phyloP scores from a whole-genome alignment of 1,284 basidiomycete genomes.

The Coniferiporia weirii region DNA sequence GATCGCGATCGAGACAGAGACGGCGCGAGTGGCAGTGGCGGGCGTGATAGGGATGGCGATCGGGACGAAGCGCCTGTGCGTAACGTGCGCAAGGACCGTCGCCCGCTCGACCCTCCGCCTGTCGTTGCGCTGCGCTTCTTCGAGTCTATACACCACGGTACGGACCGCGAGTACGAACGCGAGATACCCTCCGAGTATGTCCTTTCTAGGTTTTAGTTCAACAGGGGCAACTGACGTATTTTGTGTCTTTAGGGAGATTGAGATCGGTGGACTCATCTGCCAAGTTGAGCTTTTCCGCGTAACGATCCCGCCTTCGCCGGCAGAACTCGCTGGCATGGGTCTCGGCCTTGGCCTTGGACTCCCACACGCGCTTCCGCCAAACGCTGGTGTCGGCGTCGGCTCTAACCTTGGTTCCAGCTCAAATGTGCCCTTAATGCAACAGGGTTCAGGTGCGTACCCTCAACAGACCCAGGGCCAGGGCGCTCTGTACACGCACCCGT shows the following conservation, averaged over 20 bases:
- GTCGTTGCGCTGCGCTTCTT: conserved; percentile 51
- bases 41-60: not conserved
- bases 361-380: not conserved
- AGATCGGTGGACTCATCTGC: conserved; percentile 26
- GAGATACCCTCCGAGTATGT: conserved; percentile 42
- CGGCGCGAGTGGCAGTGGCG: not conserved
- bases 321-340: conserved; percentile 9
- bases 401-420: not conserved
- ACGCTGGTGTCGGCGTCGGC: not conserved
- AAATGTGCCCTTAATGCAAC: not conserved
- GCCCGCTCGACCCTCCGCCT: conserved; percentile 60
- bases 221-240: not conserved
- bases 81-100: conserved; percentile 35
- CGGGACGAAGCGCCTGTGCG: not conserved
- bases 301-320: conserved; percentile 15
- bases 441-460: not conserved
- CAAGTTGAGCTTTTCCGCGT: conserved; percentile 26
- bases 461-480: not conserved
- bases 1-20: not conserved
- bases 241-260: not conserved
- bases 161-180: conserved; percentile 34
- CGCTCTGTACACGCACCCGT: not conserved
- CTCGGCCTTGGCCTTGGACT: not conserved
- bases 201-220: conserved; percentile 4
- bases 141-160: conserved; percentile 37